Evolutionary conservation across 1,139 yeast genomes (phyloP), one percentile per base, ranked within the genome.

Genomic region (Scheffersomyces segobiensis): DNA sequence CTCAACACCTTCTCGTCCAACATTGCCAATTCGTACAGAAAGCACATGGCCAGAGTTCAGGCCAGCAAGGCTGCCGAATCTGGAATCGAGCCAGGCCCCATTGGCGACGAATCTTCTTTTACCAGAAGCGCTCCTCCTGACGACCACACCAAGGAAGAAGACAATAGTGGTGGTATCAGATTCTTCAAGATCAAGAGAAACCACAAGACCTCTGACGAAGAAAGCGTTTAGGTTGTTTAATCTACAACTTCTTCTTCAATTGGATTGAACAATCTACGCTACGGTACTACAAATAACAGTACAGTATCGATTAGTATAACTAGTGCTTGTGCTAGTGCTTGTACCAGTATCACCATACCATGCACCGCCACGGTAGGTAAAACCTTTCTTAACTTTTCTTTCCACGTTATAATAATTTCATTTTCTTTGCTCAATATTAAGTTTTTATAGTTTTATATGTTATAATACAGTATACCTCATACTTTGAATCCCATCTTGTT

Each of bases 121-220:
- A 79, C 83, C 57, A 78, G 83, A 73, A 62, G 74, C 53, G 70
- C 73, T 39, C 76, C 76, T 10, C 69, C 72, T 24, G 74, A 65
- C 54, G 85, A 68, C 54, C 66, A 67, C 57, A 70, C 69, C 53
- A 63, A 67, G 56, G 77, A 74, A 62, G 78, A 84, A 65, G 75
- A 72, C 51, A 68, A 69, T 60, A 71, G 74, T 61, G 87, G 89
- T 54, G 95, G 93, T 57, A 88, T 89, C 67, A 87, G 91, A 74
- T 89, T 89, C 76, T 89, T 89, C 80, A 88, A 87, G 69, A 87
- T 89, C 61, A 87, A 88, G 77, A 87, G 92, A 79, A 86, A 86
- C 72, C 81, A 84, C 66, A 83, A 83, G 70, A 79, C 77, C 54
- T 76, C 82, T 52, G 88, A 85, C 65, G 88, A 85, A 60, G 91